phyloP scores from a whole-genome alignment of 2,329 filamentous ascomycete genomes.

The Pezicula carpinea region DNA sequence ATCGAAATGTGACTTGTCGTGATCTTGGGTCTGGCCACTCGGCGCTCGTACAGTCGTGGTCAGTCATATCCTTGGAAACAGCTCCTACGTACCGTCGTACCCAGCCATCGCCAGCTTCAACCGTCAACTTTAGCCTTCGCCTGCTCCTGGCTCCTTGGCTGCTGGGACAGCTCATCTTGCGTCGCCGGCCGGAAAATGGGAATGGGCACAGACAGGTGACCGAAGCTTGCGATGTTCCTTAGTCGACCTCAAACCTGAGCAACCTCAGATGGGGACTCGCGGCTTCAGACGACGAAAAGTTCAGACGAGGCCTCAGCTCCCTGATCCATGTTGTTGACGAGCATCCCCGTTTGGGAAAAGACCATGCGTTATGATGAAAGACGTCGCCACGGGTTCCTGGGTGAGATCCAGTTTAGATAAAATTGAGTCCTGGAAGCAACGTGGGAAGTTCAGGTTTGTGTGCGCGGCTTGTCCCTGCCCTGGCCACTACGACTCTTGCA shows the following conservation, averaged over 20 bases:
- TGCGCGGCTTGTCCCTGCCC: not conserved
- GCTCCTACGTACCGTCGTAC: not conserved
- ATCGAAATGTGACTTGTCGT: not conserved
- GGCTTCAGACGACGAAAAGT: not conserved
- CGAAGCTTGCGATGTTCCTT: not conserved
- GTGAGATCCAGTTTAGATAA: not conserved
- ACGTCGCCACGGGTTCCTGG: not conserved
- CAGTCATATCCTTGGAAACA: not conserved
- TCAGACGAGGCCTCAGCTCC: not conserved
- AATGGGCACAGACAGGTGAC: not conserved
- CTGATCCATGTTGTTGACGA: not conserved
- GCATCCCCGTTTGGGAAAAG: not conserved
- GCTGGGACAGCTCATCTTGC: not conserved
- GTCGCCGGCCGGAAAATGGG: not conserved
- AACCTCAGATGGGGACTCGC: not conserved
- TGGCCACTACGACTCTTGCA: not conserved
- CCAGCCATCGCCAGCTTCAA: no score
- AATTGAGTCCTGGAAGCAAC: not conserved
- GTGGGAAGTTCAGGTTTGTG: not conserved
- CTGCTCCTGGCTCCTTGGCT: not conserved
- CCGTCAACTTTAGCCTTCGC: not conserved
- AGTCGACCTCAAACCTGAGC: not conserved
- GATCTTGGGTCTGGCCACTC: not conserved
- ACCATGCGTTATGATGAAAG: not conserved
- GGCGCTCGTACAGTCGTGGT: not conserved